A percentile compares a stretch with the other conserved stretches of the same genome.
Conservation (phyloP, 140 eudicot species). For the Oenanthe javanica region DNA sequence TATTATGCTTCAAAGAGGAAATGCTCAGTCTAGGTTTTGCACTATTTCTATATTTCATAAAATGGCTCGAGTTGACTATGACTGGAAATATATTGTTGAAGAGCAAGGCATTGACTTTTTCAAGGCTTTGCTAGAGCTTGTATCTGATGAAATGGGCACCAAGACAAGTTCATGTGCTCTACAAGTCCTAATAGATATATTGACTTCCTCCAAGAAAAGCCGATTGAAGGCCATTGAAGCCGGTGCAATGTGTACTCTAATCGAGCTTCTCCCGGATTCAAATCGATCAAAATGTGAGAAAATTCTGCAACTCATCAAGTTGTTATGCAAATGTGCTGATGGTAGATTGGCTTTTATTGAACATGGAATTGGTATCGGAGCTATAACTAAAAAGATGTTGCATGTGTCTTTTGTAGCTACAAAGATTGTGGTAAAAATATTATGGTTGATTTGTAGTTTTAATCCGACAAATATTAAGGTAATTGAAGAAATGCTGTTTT, state of each 20-base stretch:
- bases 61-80: constrained; percentile 33
- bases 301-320: constrained; percentile 40
- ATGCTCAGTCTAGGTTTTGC: constrained; percentile 57
- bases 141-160: constrained; percentile 53
- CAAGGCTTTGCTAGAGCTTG: constrained; percentile 63
- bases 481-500: constrained; percentile 63
- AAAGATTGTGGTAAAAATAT: constrained; percentile 54
- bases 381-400: constrained; percentile 49
- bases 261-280: constrained; percentile 74
- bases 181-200: constrained; percentile 39
- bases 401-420: constrained; percentile 43
- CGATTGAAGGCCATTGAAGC: constrained; percentile 63
- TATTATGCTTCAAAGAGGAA: constrained; percentile 69
- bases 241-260: constrained; percentile 57
- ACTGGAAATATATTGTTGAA: constrained; percentile 38
- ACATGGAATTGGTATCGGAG: constrained; percentile 53
- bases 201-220: constrained; percentile 52
- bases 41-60: constrained; percentile 47
- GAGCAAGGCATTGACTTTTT: constrained; percentile 64
- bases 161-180: constrained; percentile 67
- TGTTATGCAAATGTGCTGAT: constrained; percentile 62
- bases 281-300: constrained; percentile 57
- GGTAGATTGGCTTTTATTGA: constrained; percentile 69
- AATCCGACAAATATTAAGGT: constrained; percentile 54
- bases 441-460: constrained; percentile 48